Evolutionary conservation across 768 basidiomycete genomes (phyloP).

Genomic region (Podaxis sp.): DNA sequence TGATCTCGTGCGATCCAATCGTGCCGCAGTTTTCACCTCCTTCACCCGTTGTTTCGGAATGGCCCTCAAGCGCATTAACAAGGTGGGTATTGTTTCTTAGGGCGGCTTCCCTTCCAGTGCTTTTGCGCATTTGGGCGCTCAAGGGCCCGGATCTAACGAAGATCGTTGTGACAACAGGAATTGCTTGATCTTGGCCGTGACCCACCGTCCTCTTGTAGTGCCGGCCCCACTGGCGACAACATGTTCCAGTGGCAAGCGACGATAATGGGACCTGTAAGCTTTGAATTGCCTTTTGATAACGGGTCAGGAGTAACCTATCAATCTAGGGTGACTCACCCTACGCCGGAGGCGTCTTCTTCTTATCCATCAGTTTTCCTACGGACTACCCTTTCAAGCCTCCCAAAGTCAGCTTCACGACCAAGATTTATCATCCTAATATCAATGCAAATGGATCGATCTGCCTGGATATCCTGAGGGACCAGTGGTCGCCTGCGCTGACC

Average conservation of each 20-base stretch:
- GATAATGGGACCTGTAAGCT: constrained; percentile 95
- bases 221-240: constrained; percentile 96
- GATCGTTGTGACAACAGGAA: constrained; percentile 60
- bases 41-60: constrained; percentile 45
- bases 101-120: constrained; percentile 11
- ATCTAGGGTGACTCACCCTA: constrained; percentile 94
- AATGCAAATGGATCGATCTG: constrained; percentile 99
- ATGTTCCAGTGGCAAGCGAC: constrained; percentile 99
- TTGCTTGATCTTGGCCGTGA: constrained; percentile 98
- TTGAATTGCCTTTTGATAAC: constrained; percentile 15
- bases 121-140: constrained; percentile 14
- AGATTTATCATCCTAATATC: constrained; percentile 99
- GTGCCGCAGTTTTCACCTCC: constrained; percentile 30
- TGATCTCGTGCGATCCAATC: constrained; percentile 47
- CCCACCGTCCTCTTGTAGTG: constrained; percentile 99
- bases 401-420: constrained; percentile 99
- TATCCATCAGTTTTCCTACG: constrained; percentile 89
- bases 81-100: constrained; percentile 52
- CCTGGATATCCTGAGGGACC: constrained; percentile 96
- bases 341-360: constrained; percentile 98
- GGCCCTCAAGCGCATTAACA: constrained; percentile 99
- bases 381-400: constrained; percentile 99
- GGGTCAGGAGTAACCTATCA: constrained; percentile 27
- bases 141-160: constrained; percentile 17
- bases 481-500: constrained; percentile 98